Evolutionary conservation across 805 yeast species (phyloP).

Genomic region (Myxozyma nipponensis): DNA sequence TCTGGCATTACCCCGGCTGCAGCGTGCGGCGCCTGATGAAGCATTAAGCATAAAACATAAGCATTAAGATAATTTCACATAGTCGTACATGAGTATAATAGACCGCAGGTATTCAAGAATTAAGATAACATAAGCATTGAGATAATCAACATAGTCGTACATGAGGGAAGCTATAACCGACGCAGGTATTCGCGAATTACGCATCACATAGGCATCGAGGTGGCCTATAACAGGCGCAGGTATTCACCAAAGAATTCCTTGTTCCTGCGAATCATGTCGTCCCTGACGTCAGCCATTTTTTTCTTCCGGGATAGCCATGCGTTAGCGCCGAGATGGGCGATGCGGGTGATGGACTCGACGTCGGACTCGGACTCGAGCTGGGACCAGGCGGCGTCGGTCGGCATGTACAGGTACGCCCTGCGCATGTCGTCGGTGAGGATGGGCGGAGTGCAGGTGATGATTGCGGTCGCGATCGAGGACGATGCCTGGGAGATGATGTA

Average conservation of each 20-base stretch:
- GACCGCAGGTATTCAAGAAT: too few species aligned
- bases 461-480: conserved; percentile 11
- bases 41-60: too few species aligned
- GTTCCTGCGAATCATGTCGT: conserved; percentile 18
- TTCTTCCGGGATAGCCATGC: conserved; percentile 12
- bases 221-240: neutral
- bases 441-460: conserved; percentile 20
- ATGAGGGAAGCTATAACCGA: too few species aligned
- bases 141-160: too few species aligned
- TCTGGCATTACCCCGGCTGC: too few species aligned
- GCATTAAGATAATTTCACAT: too few species aligned
- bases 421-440: conserved; percentile 5
- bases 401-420: conserved; percentile 5
- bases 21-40: too few species aligned
- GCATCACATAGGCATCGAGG: too few species aligned
- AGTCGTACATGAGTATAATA: too few species aligned
- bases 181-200: too few species aligned
- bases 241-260: neutral
- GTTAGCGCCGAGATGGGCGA: neutral
- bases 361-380: conserved; percentile 15
- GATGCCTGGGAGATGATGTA: conserved; percentile 13
- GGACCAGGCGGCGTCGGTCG: conserved; percentile 14
- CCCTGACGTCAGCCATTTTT: conserved; percentile 11
- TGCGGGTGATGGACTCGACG: conserved; percentile 7
- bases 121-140: too few species aligned